These are phyloP conservation scores for Amyloporia xantha DNA, from an alignment of 768 basidiomycete species.

Conservation along the genomic window DNA sequence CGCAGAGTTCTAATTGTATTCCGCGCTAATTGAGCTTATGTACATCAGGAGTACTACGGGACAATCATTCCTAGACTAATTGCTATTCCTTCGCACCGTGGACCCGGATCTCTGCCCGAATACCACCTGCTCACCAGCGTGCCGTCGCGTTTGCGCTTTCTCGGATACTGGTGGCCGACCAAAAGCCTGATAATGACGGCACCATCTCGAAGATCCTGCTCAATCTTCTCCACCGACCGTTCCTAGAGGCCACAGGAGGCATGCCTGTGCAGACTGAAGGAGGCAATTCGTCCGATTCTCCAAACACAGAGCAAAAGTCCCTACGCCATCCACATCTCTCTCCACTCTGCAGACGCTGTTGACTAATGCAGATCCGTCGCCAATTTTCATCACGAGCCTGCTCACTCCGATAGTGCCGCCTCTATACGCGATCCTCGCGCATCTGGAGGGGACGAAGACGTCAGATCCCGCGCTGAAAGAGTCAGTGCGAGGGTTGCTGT, in stretches of 20 bases:
- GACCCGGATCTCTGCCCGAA: conserved; percentile 22
- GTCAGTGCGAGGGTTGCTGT: conserved; percentile 50
- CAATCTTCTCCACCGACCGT: conserved; percentile 46
- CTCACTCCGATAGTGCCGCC: conserved; percentile 62
- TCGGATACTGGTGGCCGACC: conserved; percentile 45
- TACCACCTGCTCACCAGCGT: conserved; percentile 42
- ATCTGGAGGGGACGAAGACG: conserved; percentile 47
- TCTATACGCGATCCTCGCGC: conserved; percentile 57
- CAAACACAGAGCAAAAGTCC: conserved; percentile 1
- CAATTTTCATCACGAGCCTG: conserved; percentile 52
- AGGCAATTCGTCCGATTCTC: neutral
- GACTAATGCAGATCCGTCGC: conserved; percentile 76
- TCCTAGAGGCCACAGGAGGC: no score
- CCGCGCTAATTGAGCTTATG: neutral
- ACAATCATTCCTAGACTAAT: conserved; percentile 50
- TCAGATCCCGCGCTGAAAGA: conserved; percentile 62
- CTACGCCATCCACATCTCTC: conserved; percentile 37
- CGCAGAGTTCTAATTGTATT: neutral
- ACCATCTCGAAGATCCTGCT: conserved; percentile 28
- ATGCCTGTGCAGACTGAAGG: no score
- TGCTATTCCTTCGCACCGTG: conserved; percentile 37
- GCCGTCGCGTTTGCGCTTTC: conserved; percentile 67
- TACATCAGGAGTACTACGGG: conserved; percentile 52
- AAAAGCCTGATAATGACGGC: conserved; percentile 20
- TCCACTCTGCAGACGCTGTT: conserved; percentile 48